Conservation (phyloP, 2,329 filamentous ascomycete genomes). For the Arthroderma uncinatum region DNA sequence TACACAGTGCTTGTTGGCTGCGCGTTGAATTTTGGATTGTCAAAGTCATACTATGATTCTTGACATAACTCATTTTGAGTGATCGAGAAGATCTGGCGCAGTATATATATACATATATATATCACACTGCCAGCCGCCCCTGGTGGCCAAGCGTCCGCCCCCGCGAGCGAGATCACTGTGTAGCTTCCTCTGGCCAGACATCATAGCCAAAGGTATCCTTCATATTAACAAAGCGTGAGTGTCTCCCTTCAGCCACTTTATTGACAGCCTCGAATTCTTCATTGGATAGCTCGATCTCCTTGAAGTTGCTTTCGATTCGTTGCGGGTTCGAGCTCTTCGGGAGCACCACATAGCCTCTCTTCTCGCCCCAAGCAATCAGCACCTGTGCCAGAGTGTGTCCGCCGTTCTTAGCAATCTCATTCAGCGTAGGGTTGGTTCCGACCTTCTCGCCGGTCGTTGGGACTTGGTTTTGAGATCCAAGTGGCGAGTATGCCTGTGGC, state of each 20-base stretch:
- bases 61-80: no score
- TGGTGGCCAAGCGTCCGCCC: no score
- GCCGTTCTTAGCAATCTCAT: conserved; percentile 47
- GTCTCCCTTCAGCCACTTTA: conserved; percentile 52
- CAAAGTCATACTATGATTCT: no score
- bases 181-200: conserved; percentile 51
- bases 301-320: conserved; percentile 58
- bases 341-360: conserved; percentile 55
- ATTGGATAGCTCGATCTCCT: conserved; percentile 48
- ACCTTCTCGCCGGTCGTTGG: conserved; percentile 58
- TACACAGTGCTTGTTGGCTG: no score
- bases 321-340: conserved; percentile 59
- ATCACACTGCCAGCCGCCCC: no score
- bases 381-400: conserved; percentile 51
- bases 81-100: no score
- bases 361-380: conserved; percentile 54
- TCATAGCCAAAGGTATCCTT: conserved; percentile 69
- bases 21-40: no score
- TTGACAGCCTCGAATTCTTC: conserved; percentile 51
- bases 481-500: conserved; percentile 45
- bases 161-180: background rate
- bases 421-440: conserved; percentile 48
- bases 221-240: conserved; percentile 68
- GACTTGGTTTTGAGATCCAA: conserved; percentile 57
- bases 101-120: no score